phyloP scores from a whole-genome alignment of 2,329 filamentous ascomycete genomes.

The Metarhizium guizhouense region DNA sequence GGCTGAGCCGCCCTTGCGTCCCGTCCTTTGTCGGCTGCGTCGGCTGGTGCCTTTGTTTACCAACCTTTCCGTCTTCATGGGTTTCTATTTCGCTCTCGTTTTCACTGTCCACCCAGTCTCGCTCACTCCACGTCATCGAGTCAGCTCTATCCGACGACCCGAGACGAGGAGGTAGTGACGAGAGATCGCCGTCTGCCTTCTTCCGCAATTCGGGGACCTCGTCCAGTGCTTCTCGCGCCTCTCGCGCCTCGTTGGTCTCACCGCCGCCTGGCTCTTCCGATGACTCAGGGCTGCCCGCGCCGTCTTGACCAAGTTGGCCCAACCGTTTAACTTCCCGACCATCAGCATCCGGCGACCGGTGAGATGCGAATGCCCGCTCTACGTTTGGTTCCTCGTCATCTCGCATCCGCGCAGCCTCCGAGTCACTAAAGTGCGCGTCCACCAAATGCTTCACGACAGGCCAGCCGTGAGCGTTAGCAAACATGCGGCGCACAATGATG shows the following conservation, averaged over 20 bases:
- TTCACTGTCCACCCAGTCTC: conserved; percentile 50
- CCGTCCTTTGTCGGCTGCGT: conserved; percentile 10
- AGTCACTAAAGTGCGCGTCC: conserved; percentile 86
- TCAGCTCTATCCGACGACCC: conserved; percentile 29
- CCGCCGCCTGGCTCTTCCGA: conserved; percentile 7
- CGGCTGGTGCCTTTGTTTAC: background rate
- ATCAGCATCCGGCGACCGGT: conserved; percentile 47
- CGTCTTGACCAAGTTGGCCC: conserved; percentile 7
- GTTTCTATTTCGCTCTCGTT: conserved; percentile 31
- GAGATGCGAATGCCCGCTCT: conserved; percentile 59
- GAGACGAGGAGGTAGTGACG: conserved; percentile 10
- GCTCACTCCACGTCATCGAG: conserved; percentile 57
- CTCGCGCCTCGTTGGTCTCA: conserved; percentile 12
- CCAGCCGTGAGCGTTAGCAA: conserved; percentile 96
- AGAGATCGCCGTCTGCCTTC: conserved; percentile 14
- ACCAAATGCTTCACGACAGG: conserved; percentile 92
- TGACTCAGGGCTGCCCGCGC: conserved; percentile 18
- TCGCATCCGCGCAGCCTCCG: conserved; percentile 46
- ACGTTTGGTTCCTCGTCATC: conserved; percentile 58
- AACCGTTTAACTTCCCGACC: conserved; percentile 53
- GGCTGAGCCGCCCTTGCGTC: conserved; percentile 12
- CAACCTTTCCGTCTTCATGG: conserved; percentile 11
- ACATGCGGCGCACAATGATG: conserved; percentile 92
- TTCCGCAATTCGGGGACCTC: conserved; percentile 36
- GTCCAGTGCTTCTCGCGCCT: conserved; percentile 30